phyloP scores from a whole-genome alignment of 2,329 filamentous ascomycete species.

The Pyricularia grisea region DNA sequence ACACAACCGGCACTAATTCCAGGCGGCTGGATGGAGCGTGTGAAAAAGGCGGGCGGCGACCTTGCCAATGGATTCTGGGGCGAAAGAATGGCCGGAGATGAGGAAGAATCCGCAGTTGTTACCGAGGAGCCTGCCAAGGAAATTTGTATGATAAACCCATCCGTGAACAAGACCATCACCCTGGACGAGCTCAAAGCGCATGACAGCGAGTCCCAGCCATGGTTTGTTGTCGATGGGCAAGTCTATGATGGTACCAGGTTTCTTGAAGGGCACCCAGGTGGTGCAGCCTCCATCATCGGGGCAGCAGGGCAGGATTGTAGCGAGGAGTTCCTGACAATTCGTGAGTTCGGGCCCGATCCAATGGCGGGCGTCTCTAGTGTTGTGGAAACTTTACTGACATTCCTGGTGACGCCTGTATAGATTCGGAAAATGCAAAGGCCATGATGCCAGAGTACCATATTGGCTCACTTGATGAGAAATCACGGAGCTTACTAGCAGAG shows the following conservation, averaged over 20 bases:
- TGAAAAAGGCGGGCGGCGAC: slow-evolving; percentile 75
- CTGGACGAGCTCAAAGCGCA: slow-evolving; percentile 66
- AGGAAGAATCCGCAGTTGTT: slow-evolving; percentile 26
- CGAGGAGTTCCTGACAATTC: slow-evolving; percentile 87
- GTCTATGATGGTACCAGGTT: slow-evolving; percentile 83
- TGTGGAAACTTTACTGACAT: slow-evolving; percentile 12
- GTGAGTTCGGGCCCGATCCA: slow-evolving; percentile 39
- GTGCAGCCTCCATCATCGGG: slow-evolving; percentile 72
- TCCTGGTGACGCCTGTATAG: slow-evolving; percentile 29
- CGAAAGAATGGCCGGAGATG: slow-evolving; percentile 51
- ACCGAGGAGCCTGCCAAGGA: slow-evolving; percentile 48
- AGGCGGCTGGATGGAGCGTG: slow-evolving; percentile 85
- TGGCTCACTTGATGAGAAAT: slow-evolving; percentile 59
- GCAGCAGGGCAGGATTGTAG: slow-evolving; percentile 75
- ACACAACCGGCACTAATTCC: slow-evolving; percentile 69
- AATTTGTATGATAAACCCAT: slow-evolving; percentile 62
- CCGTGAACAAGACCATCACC: slow-evolving; percentile 42
- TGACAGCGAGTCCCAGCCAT: slow-evolving; percentile 55
- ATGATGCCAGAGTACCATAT: slow-evolving; percentile 88
- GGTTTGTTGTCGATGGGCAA: slow-evolving; percentile 83
- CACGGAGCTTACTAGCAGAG: slow-evolving; percentile 41
- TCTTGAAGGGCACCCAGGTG: slow-evolving; percentile 74
- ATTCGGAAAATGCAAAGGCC: slow-evolving; percentile 81
- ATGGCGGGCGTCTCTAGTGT: not conserved
- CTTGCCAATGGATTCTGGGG: slow-evolving; percentile 80